Evolutionary conservation across 208 protist genomes (phyloP).

Genomic region (Angomonas deanei): DNA sequence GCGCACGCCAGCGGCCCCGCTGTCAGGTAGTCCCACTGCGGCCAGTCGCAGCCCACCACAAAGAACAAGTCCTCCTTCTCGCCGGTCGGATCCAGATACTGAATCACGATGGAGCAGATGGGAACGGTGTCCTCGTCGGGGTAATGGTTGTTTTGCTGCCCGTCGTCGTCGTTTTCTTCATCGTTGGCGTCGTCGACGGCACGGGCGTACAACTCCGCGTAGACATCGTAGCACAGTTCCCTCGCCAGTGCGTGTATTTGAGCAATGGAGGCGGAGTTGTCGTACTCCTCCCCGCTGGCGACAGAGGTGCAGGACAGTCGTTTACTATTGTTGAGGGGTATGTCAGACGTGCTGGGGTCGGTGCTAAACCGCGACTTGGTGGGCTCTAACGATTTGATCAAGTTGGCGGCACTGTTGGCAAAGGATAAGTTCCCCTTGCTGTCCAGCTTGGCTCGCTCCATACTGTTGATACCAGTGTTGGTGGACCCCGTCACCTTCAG

Average conservation of each 20-base stretch:
- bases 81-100: slow-evolving; percentile 12
- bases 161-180: not conserved
- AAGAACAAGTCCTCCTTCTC: not conserved
- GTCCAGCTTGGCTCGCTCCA: too few species aligned
- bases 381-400: not conserved
- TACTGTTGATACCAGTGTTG: too few species aligned
- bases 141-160: not conserved
- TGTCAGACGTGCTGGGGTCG: not conserved
- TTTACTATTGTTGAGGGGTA: not conserved
- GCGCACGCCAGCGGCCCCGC: slow-evolving; percentile 19
- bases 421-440: too few species aligned
- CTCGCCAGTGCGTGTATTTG: slow-evolving; percentile 11
- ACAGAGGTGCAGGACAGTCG: not conserved
- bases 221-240: slow-evolving; percentile 18
- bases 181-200: slow-evolving; percentile 10
- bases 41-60: slow-evolving; percentile 36
- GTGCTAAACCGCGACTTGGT: not conserved
- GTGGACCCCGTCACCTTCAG: not conserved
- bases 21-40: slow-evolving; percentile 28
- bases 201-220: slow-evolving; percentile 22
- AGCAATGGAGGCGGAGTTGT: not conserved
- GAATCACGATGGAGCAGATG: slow-evolving; percentile 30
- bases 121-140: slow-evolving; percentile 13
- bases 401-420: not conserved
- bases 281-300: not conserved